phyloP scores from a whole-genome alignment of 1,139 yeast genomes.

The Saccharomycopsis hybrid region DNA sequence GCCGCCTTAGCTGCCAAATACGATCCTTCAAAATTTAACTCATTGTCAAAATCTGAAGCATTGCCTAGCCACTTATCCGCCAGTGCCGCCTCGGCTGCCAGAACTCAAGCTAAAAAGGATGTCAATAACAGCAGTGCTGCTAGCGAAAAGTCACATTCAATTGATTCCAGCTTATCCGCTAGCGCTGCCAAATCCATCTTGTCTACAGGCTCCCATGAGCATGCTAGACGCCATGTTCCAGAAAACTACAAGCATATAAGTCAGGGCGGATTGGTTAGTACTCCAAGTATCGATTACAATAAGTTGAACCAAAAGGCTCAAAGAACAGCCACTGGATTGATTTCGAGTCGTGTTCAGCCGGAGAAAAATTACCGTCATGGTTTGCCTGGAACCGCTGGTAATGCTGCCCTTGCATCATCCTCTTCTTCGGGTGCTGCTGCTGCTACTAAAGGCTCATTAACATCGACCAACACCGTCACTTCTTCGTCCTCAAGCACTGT shows the following conservation, averaged over 20 bases:
- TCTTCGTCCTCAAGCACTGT: not conserved
- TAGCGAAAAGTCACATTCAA: slow-evolving; percentile 22
- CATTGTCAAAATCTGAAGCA: not conserved
- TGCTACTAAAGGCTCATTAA: not conserved
- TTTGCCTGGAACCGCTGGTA: not conserved
- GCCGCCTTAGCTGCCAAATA: slow-evolving; percentile 54
- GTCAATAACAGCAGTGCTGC: slow-evolving; percentile 26
- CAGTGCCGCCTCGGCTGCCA: slow-evolving; percentile 51
- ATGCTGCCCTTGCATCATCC: not conserved
- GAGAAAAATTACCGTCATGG: slow-evolving; percentile 25
- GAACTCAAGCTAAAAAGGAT: no score
- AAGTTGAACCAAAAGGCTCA: slow-evolving; percentile 8
- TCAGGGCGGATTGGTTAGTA: no score
- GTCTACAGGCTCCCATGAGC: slow-evolving; percentile 8
- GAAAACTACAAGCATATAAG: not conserved
- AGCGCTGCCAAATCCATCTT: slow-evolving; percentile 25
- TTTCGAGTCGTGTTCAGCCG: slow-evolving; percentile 28
- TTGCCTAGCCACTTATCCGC: slow-evolving; percentile 33
- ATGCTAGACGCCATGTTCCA: not conserved
- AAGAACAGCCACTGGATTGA: slow-evolving; percentile 1
- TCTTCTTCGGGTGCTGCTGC: not conserved
- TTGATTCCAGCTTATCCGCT: slow-evolving; percentile 24
- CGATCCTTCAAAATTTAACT: slow-evolving; percentile 21
- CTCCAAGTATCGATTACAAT: slow-evolving; percentile 6
- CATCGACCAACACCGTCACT: not conserved